Conservation (phyloP, 2,329 filamentous ascomycete genomes). For the Epicoccum sorghinum region DNA sequence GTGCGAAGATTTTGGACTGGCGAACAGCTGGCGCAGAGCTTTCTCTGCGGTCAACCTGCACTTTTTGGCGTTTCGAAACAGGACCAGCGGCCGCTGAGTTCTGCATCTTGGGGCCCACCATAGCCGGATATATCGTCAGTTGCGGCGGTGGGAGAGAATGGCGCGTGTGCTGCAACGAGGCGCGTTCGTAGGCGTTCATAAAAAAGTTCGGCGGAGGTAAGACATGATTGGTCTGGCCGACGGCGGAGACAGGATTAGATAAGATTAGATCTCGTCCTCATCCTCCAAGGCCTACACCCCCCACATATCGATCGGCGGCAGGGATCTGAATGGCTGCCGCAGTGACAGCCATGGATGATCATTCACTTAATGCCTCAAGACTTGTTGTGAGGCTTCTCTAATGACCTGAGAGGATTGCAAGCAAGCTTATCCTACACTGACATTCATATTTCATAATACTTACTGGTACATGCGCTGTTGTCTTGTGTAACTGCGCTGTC, state of each 20-base stretch:
- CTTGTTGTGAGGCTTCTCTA: no score
- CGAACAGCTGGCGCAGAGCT: constrained; percentile 49
- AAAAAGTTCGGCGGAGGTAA: constrained; percentile 10
- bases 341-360: background rate
- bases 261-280: background rate
- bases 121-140: constrained; percentile 27
- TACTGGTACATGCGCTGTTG: background rate
- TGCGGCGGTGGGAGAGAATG: background rate
- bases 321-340: background rate
- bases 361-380: no score
- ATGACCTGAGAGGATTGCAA: no score
- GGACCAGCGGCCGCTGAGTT: constrained; percentile 51
- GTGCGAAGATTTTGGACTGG: constrained; percentile 84
- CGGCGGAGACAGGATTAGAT: no score
- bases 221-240: background rate
- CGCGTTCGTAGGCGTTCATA: constrained; percentile 3
- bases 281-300: no score
- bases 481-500: background rate
- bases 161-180: background rate
- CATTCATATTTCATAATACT: no score
- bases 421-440: no score
- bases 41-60: constrained; percentile 44
- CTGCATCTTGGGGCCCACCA: constrained; percentile 60
- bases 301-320: background rate
- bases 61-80: constrained; percentile 68